Conservation (phyloP, 1,139 yeast genomes). For the Hyphopichia khmerensis region DNA sequence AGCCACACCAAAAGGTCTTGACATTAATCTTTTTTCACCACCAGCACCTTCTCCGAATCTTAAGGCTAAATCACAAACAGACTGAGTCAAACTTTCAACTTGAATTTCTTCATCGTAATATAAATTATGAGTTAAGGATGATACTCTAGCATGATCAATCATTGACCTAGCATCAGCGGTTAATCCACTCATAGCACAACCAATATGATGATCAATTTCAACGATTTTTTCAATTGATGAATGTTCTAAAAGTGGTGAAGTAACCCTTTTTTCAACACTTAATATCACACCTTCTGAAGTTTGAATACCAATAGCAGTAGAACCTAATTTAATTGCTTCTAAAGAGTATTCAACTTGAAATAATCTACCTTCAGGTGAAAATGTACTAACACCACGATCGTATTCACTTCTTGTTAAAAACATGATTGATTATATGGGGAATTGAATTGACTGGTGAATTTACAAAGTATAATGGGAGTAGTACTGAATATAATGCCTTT, state of each 20-base stretch:
- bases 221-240: conserved; percentile 94
- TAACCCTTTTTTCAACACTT: conserved; percentile 96
- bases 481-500: no score
- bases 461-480: no score
- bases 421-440: conserved; percentile 53
- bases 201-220: conserved; percentile 91
- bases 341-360: conserved; percentile 98
- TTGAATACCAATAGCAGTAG: conserved; percentile 96
- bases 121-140: conserved; percentile 83
- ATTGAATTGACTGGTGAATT: no score
- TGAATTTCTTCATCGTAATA: conserved; percentile 91
- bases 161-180: conserved; percentile 98
- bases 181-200: conserved; percentile 98
- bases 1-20: conserved; percentile 99
- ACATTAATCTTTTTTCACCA: conserved; percentile 96
- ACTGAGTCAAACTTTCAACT: conserved; percentile 92
- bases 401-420: conserved; percentile 98
- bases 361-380: conserved; percentile 97
- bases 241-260: conserved; percentile 86
- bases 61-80: conserved; percentile 94
- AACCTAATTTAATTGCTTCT: conserved; percentile 95
- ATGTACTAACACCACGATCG: conserved; percentile 97
- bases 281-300: conserved; percentile 96
- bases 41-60: conserved; percentile 98
- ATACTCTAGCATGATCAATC: conserved; percentile 97